Evolutionary conservation across 768 basidiomycete species (phyloP).

Genomic region (Boletus eberwhitei): DNA sequence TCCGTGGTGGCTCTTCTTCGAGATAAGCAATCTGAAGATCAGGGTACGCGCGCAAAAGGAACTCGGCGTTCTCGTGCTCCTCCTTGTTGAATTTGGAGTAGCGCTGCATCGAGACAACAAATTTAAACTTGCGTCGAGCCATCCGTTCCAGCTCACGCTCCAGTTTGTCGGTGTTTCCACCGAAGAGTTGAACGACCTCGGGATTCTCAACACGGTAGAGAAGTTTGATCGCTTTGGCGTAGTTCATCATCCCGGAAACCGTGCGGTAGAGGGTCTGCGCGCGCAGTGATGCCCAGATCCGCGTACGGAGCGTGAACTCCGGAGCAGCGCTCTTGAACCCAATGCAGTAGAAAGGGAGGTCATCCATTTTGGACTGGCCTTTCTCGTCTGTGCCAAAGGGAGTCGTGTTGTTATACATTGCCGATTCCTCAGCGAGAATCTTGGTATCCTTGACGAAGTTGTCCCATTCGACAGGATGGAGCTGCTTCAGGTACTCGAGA

Average conservation of each 20-base stretch:
- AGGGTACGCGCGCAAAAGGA: conserved; percentile 94
- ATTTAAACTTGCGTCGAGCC: conserved; percentile 98
- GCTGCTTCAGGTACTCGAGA: conserved; percentile 96
- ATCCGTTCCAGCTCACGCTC: conserved; percentile 97
- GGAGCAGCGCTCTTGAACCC: conserved; percentile 99
- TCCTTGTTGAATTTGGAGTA: conserved; percentile 99
- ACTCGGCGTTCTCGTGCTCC: conserved; percentile 98
- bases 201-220: conserved; percentile 99
- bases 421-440: conserved; percentile 95
- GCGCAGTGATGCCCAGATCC: conserved; percentile 98
- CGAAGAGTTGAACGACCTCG: conserved; percentile 95
- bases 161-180: conserved; percentile 95
- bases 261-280: conserved; percentile 98
- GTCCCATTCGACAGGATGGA: conserved; percentile 98
- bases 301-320: conserved; percentile 96
- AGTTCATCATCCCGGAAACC: conserved; percentile 99
- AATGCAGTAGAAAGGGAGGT: conserved; percentile 96
- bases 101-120: conserved; percentile 98
- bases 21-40: conserved; percentile 98
- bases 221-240: conserved; percentile 98
- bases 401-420: conserved; percentile 73
- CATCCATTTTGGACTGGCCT: conserved; percentile 77
- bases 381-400: conserved; percentile 82
- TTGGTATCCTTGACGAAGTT: conserved; percentile 99
- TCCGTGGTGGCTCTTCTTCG: conserved; percentile 91